Conservation (phyloP, 495 filamentous ascomycete species). For the Elasticomyces elasticus region DNA sequence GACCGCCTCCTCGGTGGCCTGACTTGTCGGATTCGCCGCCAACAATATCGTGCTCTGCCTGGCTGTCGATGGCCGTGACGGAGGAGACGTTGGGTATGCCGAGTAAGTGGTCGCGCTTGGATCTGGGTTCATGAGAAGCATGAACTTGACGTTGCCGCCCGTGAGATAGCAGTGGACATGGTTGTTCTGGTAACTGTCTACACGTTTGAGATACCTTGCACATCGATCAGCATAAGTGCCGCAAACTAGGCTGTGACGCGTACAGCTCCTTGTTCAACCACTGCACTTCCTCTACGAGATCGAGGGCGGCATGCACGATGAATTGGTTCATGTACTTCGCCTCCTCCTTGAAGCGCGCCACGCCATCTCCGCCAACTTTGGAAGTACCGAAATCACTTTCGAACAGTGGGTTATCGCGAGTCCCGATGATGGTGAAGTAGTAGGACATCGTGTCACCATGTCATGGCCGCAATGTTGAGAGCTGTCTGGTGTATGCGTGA, state of each 20-base stretch:
- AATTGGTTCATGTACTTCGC: constrained; percentile 93
- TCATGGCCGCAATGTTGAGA: too few species aligned
- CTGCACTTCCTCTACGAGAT: constrained; percentile 91
- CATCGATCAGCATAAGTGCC: neutral
- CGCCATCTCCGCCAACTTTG: constrained; percentile 85
- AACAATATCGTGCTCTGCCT: constrained; percentile 36
- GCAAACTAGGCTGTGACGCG: neutral
- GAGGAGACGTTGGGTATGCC: constrained; percentile 26
- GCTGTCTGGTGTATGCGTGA: neutral
- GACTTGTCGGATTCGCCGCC: constrained; percentile 68
- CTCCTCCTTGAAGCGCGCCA: constrained; percentile 74
- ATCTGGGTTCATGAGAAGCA: constrained; percentile 70
- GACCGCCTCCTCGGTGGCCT: constrained; percentile 89
- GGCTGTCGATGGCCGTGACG: constrained; percentile 27
- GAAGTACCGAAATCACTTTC: constrained; percentile 93
- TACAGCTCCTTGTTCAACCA: constrained; percentile 78
- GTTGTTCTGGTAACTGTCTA: constrained; percentile 85
- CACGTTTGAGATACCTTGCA: constrained; percentile 80
- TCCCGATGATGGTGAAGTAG: constrained; percentile 92
- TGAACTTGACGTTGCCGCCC: constrained; percentile 69
- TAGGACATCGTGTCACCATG: too few species aligned
- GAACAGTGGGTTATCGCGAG: constrained; percentile 88
- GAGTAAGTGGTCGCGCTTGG: constrained; percentile 37
- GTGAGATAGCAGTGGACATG: constrained; percentile 90
- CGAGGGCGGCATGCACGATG: constrained; percentile 82